phyloP scores from a whole-genome alignment of 2,329 filamentous ascomycete species.

The Catunica adiposa region DNA sequence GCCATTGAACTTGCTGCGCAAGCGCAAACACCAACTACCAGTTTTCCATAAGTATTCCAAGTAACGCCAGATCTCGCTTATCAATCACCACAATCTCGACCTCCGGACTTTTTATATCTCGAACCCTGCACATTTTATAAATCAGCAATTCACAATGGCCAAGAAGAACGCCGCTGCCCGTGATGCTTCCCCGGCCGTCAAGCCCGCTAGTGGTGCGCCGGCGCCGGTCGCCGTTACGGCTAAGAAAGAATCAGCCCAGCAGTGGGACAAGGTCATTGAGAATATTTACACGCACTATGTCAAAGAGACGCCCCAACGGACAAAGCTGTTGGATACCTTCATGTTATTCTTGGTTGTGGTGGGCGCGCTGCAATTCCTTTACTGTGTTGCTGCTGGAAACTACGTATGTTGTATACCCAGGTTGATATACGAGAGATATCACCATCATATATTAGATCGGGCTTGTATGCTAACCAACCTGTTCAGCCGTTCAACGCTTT shows the following conservation, averaged over 20 bases:
- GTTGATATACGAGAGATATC: too few relatives aligned
- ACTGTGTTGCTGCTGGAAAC: constrained; percentile 83
- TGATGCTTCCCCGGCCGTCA: constrained; percentile 17
- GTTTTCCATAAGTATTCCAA: not conserved
- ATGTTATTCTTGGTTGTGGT: constrained; percentile 74
- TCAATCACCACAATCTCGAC: not conserved
- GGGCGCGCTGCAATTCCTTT: constrained; percentile 80
- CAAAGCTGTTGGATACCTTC: constrained; percentile 82
- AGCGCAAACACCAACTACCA: not conserved
- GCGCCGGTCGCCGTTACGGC: constrained; percentile 15
- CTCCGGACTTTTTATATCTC: not conserved
- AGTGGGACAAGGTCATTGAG: constrained; percentile 43
- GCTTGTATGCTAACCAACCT: not conserved
- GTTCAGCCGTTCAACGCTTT: constrained; percentile 93
- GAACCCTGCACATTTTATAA: not conserved
- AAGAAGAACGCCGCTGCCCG: constrained; percentile 12
- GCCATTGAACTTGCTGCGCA: not conserved
- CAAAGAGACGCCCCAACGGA: constrained; percentile 69
- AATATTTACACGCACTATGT: constrained; percentile 67
- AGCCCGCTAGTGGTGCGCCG: constrained; percentile 14
- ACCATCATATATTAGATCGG: not conserved
- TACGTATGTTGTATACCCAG: constrained; percentile 50
- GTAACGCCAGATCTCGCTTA: not conserved
- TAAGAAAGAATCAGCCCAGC: constrained; percentile 19
- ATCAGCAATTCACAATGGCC: constrained; percentile 8